Evolutionary conservation across 176 grass and related monocot species (phyloP).

Genomic region (Raddia guianensis): DNA sequence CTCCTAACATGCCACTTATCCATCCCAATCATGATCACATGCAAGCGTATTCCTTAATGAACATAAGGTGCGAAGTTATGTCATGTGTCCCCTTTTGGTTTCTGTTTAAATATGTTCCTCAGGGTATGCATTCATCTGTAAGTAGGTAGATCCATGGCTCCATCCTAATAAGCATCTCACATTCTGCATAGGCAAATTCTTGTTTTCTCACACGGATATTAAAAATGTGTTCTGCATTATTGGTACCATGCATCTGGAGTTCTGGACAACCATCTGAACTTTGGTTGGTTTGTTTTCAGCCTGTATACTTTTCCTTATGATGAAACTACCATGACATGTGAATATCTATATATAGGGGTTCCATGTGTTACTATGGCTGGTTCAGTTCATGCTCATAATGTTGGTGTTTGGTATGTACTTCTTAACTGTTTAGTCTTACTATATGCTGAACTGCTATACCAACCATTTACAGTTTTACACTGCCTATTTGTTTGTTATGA

Average conservation of each 20-base stretch:
- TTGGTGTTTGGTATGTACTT: slow-evolving; percentile 87
- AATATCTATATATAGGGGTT: slow-evolving; percentile 98
- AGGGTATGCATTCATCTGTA: not conserved
- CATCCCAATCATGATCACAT: slow-evolving; percentile 99
- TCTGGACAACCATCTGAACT: slow-evolving; percentile 24
- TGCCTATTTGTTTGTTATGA: slow-evolving; percentile 5
- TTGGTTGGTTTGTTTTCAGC: slow-evolving; percentile 51
- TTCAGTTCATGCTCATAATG: slow-evolving; percentile 97
- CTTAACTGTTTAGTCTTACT: not conserved
- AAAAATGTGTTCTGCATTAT: slow-evolving; percentile 17
- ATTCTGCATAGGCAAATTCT: slow-evolving; percentile 5
- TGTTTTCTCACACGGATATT: not conserved
- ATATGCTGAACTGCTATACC: not conserved
- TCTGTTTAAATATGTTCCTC: not conserved
- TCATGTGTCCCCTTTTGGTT: slow-evolving; percentile 7
- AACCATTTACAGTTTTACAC: not conserved
- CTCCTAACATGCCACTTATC: slow-evolving; percentile 95
- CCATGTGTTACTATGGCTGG: slow-evolving; percentile 99
- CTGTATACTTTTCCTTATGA: slow-evolving; percentile 99
- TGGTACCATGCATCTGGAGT: too few relatives aligned
- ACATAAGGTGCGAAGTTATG: slow-evolving; percentile 74
- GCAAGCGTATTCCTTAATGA: slow-evolving; percentile 98
- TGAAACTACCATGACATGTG: slow-evolving; percentile 95
- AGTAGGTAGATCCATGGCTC: slow-evolving; percentile 30
- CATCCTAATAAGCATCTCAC: not conserved